phyloP scores from a whole-genome alignment of 2,329 filamentous ascomycete species.

The Microdochium trichocladiopsis region DNA sequence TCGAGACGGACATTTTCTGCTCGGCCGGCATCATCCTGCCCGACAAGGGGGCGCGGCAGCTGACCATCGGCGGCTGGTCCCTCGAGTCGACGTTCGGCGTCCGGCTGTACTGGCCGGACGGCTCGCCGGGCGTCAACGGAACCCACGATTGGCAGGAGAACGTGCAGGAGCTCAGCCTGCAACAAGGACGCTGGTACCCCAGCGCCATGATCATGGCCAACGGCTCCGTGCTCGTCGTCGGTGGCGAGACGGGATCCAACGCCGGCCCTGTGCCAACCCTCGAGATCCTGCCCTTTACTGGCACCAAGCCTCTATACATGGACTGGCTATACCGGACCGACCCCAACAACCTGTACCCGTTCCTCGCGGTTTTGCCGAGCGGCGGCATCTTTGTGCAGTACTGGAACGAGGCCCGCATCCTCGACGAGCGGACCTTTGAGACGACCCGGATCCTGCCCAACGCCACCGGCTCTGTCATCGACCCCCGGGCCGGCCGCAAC shows the following conservation, averaged over 20 bases:
- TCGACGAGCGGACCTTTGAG: conserved; percentile 42
- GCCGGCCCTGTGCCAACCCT: conserved; percentile 41
- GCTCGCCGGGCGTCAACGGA: conserved; percentile 36
- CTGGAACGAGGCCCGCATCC: conserved; percentile 51
- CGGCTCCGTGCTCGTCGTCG: conserved; percentile 47
- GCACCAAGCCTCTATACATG: conserved; percentile 32
- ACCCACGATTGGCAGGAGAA: conserved; percentile 50
- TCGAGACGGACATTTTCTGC: conserved; percentile 53
- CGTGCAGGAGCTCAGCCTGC: conserved; percentile 33
- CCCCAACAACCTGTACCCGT: conserved; percentile 55
- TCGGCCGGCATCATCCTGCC: conserved; percentile 49
- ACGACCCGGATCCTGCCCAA: conserved; percentile 43
- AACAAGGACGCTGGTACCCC: conserved; percentile 48
- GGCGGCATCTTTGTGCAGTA: conserved; percentile 50
- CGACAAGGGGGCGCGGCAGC: conserved; percentile 48
- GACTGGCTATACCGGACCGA: conserved; percentile 48
- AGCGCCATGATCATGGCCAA: conserved; percentile 46
- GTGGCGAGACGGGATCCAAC: conserved; percentile 45
- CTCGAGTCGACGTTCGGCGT: conserved; percentile 45
- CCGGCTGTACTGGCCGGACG: conserved; percentile 49
- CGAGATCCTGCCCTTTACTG: conserved; percentile 43
- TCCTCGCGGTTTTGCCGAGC: conserved; percentile 41
- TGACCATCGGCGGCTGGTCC: conserved; percentile 53
- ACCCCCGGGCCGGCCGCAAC: conserved; percentile 42
- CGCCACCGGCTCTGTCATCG: conserved; percentile 46